Evolutionary conservation across 768 basidiomycete species (phyloP).

Genomic region (Strobilomyces echinocephalus): DNA sequence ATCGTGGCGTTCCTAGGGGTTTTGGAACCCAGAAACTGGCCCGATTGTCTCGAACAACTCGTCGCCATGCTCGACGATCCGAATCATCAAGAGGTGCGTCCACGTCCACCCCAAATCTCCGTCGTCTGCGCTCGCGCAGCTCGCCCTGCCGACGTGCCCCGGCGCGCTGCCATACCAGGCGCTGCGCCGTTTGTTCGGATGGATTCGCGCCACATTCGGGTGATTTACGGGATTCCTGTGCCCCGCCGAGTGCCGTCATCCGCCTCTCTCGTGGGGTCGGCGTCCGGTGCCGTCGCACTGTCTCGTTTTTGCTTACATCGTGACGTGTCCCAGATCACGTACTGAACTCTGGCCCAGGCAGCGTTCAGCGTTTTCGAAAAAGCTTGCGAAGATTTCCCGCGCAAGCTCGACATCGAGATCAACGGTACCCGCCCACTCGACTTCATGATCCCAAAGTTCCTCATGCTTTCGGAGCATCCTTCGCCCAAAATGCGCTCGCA

Average conservation of each 20-base stretch:
- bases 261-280: background rate
- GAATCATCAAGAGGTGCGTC: conserved; percentile 82
- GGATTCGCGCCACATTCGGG: background rate
- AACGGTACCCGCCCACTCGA: conserved; percentile 91
- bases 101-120: background rate
- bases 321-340: conserved; percentile 1
- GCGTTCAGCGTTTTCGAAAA: conserved; percentile 94
- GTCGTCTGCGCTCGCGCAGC: background rate
- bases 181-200: conserved; percentile 8
- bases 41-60: conserved; percentile 85
- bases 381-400: conserved; percentile 94
- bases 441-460: conserved; percentile 95
- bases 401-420: conserved; percentile 92
- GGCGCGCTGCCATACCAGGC: background rate
- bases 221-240: background rate
- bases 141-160: background rate
- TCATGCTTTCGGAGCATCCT: conserved; percentile 79
- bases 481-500: conserved; percentile 88
- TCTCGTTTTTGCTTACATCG: background rate
- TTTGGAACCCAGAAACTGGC: conserved; percentile 90
- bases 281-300: conserved; percentile 4
- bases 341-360: conserved; percentile 45
- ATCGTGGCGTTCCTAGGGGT: conserved; percentile 86
- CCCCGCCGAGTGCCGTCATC: conserved; percentile 5
- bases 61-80: conserved; percentile 77